Evolutionary conservation across 345 rosid species (phyloP).

Genomic region (Anastatica hierochuntica): DNA sequence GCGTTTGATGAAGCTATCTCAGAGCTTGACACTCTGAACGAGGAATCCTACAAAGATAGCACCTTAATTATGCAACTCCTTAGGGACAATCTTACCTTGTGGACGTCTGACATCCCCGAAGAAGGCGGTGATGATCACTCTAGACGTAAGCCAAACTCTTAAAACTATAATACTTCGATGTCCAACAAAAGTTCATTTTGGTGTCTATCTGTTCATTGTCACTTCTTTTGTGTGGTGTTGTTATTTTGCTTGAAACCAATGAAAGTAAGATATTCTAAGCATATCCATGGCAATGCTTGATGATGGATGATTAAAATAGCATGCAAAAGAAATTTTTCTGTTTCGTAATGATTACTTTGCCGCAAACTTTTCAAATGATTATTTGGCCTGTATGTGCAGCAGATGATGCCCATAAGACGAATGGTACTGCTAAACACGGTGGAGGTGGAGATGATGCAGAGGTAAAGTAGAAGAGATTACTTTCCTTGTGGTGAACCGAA

Average conservation of each 20-base stretch:
- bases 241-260: too few species aligned
- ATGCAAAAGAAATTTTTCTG: background rate
- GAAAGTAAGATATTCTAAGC: too few species aligned
- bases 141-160: too few species aligned
- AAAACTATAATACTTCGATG: too few species aligned
- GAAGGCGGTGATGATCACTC: too few species aligned
- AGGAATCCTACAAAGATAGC: conserved; percentile 73
- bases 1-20: conserved; percentile 70
- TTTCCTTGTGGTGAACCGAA: conserved; percentile 18
- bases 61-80: conserved; percentile 67
- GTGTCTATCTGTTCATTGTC: too few species aligned
- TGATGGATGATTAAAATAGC: conserved; percentile 6
- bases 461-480: conserved; percentile 13
- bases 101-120: conserved; percentile 68
- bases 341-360: background rate
- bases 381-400: conserved; percentile 10
- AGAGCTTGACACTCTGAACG: conserved; percentile 54
- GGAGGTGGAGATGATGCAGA: conserved; percentile 30
- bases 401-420: conserved; percentile 42
- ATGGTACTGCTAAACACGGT: conserved; percentile 30
- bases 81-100: conserved; percentile 65
- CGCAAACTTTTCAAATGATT: background rate
- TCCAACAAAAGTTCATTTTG: too few species aligned
- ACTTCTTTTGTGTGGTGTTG: too few species aligned
- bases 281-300: background rate